Evolutionary conservation across 176 grass and related monocot genomes (phyloP), one percentile per base, ranked within the genome.

Genomic region (Cenchrus americanus): DNA sequence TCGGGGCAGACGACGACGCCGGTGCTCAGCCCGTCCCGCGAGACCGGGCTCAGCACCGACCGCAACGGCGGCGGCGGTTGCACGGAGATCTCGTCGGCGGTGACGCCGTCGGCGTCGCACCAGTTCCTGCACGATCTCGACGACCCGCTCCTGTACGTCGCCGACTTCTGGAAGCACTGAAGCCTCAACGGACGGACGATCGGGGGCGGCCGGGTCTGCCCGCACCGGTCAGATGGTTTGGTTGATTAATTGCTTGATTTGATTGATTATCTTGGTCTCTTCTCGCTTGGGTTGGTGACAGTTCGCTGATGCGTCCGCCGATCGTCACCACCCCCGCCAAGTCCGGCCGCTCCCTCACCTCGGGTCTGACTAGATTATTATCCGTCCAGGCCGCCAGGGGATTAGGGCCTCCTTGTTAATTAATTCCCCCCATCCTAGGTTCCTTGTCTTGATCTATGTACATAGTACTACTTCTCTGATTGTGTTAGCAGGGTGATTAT

Each of bases 71-170:
- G 81, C 61, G 80, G 63, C 61, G 80, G 75, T 9, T 90, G 42
- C 86, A 86, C 90, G 24, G 89, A 98, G 89, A 98, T 98, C 49
- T 95, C 93, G 7, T 98, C 95, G n/a, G 92, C 84, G 32, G 27
- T 69, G 51, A 86, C 80, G n/a, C 70, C 85, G 21, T 58, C 78
- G 76, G 76, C 77, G 76, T 83, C 80, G 3, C 85, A 90, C 44
- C 71, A 66, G 49, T 86, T 89, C 74, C 76, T 67, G 57, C 63
- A 48, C 30, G 78, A 90, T 27, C n/a, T 87, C 17, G 87, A 89
- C 62, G 92, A 91, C 44, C 44, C 83, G 7, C 41, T 52, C 52
- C 77, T 87, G 4, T 73, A 93, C 84, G 70, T 90, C 65, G 88
- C 85, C 85, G 81, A 73, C 81, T 47, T 92, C 21, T 94, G 92